Evolutionary conservation across 1,139 yeast species (phyloP), one percentile per base, ranked within the genome.

Genomic region (Geotrichum aggregatum): DNA sequence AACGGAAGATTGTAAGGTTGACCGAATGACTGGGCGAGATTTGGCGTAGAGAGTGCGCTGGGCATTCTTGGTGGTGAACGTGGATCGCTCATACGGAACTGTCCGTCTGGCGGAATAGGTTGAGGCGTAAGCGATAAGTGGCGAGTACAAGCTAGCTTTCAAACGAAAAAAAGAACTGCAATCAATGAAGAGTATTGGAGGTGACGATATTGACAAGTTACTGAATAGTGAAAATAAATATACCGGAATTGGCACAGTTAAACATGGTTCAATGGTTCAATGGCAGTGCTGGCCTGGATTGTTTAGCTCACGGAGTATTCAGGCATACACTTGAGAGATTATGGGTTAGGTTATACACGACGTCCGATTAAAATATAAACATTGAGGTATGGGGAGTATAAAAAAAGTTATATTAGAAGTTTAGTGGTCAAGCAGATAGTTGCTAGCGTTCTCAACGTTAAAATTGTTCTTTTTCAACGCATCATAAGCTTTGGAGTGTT

Each of bases 401-500:
- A 35, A 35, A 4, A 10, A 8, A 35, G 16, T 24, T 14, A 14
- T 19, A 41, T 13, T 11, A 41, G 11, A 13, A 11, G 14, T 8
- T 21, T n/a, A 85, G 58, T 79, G 76, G 64, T 89, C 97, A 61
- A 89, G 74, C 60, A 91, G 73, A 63, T 76, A 82, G 66, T 91
- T 89, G 8, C 96, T 86, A 22, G 97, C 96, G 52, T 84, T 84
- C 58, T 84, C 91, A 51, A 89, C 71, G 63, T 86, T 80, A 85
- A 92, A 87, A 57, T 81, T 75, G 63, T 82, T 81, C 64, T 73
- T 77, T 59, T 79, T 75, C 56, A 91, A 75, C 2, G 97, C 97
- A 8, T 74, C 77, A 8, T 75, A 62, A 1, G 92, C 88, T 54
- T 82, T 83, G 1, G 73, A 71, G 56, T 77, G 76, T 36, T 80